Evolutionary conservation across 2,329 filamentous ascomycete species (phyloP), one percentile per base, ranked within the genome.

Genomic region (Fusarium dimerum): DNA sequence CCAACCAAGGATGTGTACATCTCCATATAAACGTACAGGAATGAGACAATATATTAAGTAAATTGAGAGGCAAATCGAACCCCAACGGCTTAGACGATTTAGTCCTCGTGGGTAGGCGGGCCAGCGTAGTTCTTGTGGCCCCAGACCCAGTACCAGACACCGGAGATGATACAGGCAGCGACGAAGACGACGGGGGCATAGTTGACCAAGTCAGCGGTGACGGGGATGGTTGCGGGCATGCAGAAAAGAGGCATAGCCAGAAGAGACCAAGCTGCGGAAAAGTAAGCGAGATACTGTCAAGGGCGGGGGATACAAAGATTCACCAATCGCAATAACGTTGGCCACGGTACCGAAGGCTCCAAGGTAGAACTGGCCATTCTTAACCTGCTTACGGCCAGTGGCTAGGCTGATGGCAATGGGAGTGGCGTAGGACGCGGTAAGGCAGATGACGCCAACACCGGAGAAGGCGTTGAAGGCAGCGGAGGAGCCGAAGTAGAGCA

Each of bases 161-260:
- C 77, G 2, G 87, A 82, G 51, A 90, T 78, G 40, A 74, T 49
- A 49, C 81, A 78, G 56, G 88, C 86, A 5, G 77, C 85, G 32
- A 86, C 80, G 62, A 90, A 89, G 15, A 90, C 87, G 32, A 85
- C 87, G 11, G 84, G 84, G 2, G 86, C 87, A 70, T 89, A 90
- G 76, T 90, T 90, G 78, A 89, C 86, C 36, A 75, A 78, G 17
- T 71, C 66, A 20, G 64, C 71, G 1, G 77, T 79, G 41, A 87
- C 83, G 6, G 83, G 83, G 15, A 88, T 73, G 50, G 72, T 71
- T 0, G 83, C 79, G 1, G 86, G 87, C 84, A 88, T 87, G 71
- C 84, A 90, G 76, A 90, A 90, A 12, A 90, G 79, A 2, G 87
- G 86, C 45, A 89, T 82, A 39, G 85, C 86, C 50, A 90, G 79